A percentile compares a stretch with the other conserved stretches of the same genome.
Evolutionary conservation across 345 rosid genomes (phyloP).

Genomic region (Carallia pectinifolia): DNA sequence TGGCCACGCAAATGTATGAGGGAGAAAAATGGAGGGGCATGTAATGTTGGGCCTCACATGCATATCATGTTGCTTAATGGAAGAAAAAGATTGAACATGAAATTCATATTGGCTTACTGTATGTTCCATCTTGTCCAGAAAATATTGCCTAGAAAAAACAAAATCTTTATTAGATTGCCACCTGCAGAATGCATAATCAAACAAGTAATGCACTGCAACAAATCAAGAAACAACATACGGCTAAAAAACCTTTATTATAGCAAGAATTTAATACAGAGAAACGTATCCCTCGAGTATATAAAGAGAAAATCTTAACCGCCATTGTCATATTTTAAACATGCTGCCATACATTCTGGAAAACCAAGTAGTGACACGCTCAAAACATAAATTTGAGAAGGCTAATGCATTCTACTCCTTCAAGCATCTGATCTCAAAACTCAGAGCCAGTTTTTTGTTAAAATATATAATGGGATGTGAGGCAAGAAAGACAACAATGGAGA

Average conservation of each 20-base stretch:
- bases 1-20: background rate
- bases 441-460: background rate
- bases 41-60: background rate
- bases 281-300: too few species aligned
- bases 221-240: conserved; percentile 7
- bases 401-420: background rate
- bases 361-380: background rate
- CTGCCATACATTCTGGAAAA: background rate
- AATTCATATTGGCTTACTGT: conserved; percentile 55
- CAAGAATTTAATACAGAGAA: background rate
- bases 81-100: conserved; percentile 4
- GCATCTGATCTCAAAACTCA: background rate
- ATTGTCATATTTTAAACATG: too few species aligned
- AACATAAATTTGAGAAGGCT: background rate
- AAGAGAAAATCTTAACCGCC: too few species aligned
- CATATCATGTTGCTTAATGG: conserved; percentile 2
- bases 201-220: conserved; percentile 15
- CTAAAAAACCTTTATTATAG: background rate
- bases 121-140: conserved; percentile 93
- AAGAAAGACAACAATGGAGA: too few species aligned
- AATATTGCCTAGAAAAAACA: conserved; percentile 94
- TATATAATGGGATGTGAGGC: too few species aligned
- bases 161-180: conserved; percentile 93
- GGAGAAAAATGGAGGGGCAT: conserved; percentile 7
- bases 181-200: conserved; percentile 43